phyloP scores from a whole-genome alignment of 768 basidiomycete species.

The Leccinum ochraceum region DNA sequence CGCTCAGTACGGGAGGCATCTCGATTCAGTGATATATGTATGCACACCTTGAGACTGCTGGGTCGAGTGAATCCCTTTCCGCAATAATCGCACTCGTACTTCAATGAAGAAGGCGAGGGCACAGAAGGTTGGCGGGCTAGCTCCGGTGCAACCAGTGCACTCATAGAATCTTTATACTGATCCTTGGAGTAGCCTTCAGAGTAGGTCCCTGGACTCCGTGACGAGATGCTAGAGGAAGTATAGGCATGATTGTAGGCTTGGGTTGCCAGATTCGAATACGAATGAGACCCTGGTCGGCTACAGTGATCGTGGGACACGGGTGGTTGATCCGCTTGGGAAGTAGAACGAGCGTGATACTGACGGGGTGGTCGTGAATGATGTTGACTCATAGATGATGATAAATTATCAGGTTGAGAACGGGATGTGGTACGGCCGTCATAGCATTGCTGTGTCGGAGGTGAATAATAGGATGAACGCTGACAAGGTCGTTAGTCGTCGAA shows the following conservation, averaged over 20 bases:
- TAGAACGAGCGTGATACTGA: slow-evolving; percentile 28
- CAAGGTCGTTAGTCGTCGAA: slow-evolving; percentile 6
- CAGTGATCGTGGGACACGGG: slow-evolving; percentile 32
- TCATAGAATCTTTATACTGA: slow-evolving; percentile 14
- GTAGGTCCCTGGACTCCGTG: slow-evolving; percentile 24
- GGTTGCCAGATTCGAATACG: slow-evolving; percentile 25
- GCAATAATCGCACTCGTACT: slow-evolving; percentile 79
- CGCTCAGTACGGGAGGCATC: slow-evolving; percentile 8
- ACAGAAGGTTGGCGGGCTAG: slow-evolving; percentile 18
- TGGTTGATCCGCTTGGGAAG: slow-evolving; percentile 31
- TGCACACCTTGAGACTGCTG: slow-evolving; percentile 72
- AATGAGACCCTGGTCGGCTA: slow-evolving; percentile 24
- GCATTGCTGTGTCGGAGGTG: slow-evolving; percentile 26
- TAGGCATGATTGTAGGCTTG: slow-evolving; percentile 23
- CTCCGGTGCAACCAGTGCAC: slow-evolving; percentile 13
- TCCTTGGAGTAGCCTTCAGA: slow-evolving; percentile 17
- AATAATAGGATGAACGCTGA: slow-evolving; percentile 29
- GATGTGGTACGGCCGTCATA: slow-evolving; percentile 27
- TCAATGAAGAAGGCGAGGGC: slow-evolving; percentile 40
- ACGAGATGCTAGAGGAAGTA: slow-evolving; percentile 15
- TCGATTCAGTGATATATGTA: slow-evolving; percentile 3
- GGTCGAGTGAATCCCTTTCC: slow-evolving; percentile 82
- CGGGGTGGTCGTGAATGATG: slow-evolving; percentile 24
- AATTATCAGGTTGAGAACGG: slow-evolving; percentile 21
- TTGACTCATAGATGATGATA: slow-evolving; percentile 23